Evolutionary conservation across 176 grass and related monocot species (phyloP), one percentile per base, ranked within the genome.

Genomic region (Aegilops bicornis): DNA sequence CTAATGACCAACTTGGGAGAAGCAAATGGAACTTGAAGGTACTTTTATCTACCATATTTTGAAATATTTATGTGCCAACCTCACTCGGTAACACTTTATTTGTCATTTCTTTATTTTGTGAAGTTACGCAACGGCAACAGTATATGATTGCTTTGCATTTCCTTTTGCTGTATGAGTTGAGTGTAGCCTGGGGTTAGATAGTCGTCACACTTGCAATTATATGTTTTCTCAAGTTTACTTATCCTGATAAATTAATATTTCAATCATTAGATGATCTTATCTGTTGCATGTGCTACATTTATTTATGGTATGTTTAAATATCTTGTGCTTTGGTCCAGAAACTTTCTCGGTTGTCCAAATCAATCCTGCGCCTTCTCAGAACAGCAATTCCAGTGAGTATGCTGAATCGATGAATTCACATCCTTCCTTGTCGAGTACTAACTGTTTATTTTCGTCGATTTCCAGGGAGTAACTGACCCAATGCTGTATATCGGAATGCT

Each of bases 401-500:
- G 65, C 24, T 64, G 19, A 61, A 65, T 66, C 30, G 5, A 47
- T 82, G 54, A 73, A 61, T 77, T 79, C 13, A 10, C 35, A 32
- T 90, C 40, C 29, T 77, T 29, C 47, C 13, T 82, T 85, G 79
- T 60, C 47, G 22, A 31, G 69, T 7, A 32, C 27, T 78, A 85
- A 64, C 52, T 64, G 37, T 69, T 73, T 75, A 86, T 77, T 72
- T 86, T 79, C 35, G 67, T 77, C 0, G 10, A 77, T 84, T 77
- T 89, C 58, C 85, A 99, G 97, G 97, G 97, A 88, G 89, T 99
- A 77, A 99, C 97, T 58, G 97, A 99, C 88, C 97, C 94, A 71
- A 99, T 99, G 97, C 71, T 99, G 71, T 99, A 99, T 84, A 96
- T 99, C 17, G 97, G 97, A 79, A 96, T 99, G 97, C 90, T 99